Conservation (phyloP, 805 yeast genomes). For the Kazachstania taianensis region DNA sequence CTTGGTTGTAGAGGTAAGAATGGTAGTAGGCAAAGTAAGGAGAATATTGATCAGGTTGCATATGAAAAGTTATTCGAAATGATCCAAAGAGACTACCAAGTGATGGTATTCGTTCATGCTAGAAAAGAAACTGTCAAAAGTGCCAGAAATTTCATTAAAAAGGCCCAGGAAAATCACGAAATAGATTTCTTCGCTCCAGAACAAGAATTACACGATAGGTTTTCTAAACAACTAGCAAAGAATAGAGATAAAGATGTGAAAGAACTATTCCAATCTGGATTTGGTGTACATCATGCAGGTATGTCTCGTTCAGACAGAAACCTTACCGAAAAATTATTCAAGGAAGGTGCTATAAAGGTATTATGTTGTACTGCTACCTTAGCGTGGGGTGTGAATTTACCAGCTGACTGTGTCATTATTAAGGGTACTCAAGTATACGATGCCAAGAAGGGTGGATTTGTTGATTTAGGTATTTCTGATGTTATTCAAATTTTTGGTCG, state of each 20-base stretch:
- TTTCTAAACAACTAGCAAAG: conserved; percentile 54
- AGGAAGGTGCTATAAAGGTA: conserved; percentile 77
- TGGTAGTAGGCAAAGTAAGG: conserved; percentile 58
- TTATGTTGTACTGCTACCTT: conserved; percentile 93
- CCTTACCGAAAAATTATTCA: conserved; percentile 77
- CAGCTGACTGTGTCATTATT: conserved; percentile 94
- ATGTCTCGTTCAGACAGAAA: conserved; percentile 87
- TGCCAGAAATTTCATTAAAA: conserved; percentile 56
- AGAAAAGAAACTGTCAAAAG: conserved; percentile 86
- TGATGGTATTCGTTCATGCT: conserved; percentile 94
- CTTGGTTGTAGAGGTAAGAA: conserved; percentile 82
- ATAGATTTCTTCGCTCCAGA: conserved; percentile 33
- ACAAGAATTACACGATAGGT: conserved; percentile 26
- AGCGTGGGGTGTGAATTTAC: conserved; percentile 99
- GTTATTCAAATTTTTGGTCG: conserved; percentile 97
- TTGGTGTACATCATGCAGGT: conserved; percentile 97
- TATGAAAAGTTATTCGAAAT: conserved; percentile 67
- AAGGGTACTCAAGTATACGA: conserved; percentile 96
- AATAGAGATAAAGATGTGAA: conserved; percentile 69
- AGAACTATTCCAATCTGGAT: conserved; percentile 71
- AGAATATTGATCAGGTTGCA: conserved; percentile 62
- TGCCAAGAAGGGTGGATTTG: conserved; percentile 87
- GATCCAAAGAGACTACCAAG: conserved; percentile 66
- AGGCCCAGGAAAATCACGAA: conserved; percentile 58
- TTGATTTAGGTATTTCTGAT: conserved; percentile 90